Evolutionary conservation across 768 basidiomycete genomes (phyloP).

Genomic region (Mycena galericulata): DNA sequence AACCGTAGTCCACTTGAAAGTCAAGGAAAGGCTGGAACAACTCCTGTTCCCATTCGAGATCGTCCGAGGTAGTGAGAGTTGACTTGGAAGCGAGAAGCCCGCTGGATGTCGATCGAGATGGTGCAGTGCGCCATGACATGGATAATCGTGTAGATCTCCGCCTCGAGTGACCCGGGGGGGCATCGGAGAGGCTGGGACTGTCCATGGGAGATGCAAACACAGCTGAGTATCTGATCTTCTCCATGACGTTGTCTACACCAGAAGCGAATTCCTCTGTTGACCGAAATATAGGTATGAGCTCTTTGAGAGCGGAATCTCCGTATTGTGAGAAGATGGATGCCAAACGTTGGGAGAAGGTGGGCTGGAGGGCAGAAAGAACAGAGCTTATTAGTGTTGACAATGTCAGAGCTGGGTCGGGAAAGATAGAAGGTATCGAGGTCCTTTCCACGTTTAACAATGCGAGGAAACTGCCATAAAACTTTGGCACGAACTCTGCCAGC

Average conservation of each 20-base stretch:
- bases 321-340: conserved; percentile 74
- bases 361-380: conserved; percentile 82
- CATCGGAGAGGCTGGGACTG: conserved; percentile 35
- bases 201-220: conserved; percentile 38
- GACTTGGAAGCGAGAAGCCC: conserved; percentile 38
- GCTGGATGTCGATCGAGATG: conserved; percentile 46
- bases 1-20: conserved; percentile 86
- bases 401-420: conserved; percentile 84
- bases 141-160: conserved; percentile 74
- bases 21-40: conserved; percentile 96
- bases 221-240: conserved; percentile 68
- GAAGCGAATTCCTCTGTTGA: conserved; percentile 88
- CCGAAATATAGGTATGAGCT: conserved; percentile 78
- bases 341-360: conserved; percentile 85
- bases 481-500: conserved; percentile 77
- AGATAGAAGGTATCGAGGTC: conserved; percentile 82
- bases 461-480: conserved; percentile 80
- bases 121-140: conserved; percentile 67
- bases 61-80: conserved; percentile 44
- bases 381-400: conserved; percentile 87
- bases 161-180: conserved; percentile 50
- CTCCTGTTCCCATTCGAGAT: conserved; percentile 87
- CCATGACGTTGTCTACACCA: conserved; percentile 78
- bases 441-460: conserved; percentile 77
- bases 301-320: conserved; percentile 70